These are phyloP conservation scores for Passiflora organensis DNA, from an alignment of 345 rosid genomes.

Conservation along the genomic window DNA sequence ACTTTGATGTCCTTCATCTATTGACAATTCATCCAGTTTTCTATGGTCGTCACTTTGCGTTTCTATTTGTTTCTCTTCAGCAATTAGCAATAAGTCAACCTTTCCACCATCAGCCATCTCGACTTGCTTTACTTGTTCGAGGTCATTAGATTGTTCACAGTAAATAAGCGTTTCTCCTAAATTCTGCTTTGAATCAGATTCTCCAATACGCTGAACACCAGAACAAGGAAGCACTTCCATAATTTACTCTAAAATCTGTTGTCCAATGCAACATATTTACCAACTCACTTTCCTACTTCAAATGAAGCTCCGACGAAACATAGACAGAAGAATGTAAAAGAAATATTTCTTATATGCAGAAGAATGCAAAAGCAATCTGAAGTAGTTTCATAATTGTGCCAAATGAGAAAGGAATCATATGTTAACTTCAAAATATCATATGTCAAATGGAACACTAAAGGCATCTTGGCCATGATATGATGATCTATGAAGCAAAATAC, in stretches of 20 bases:
- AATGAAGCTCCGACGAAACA: constrained; percentile 12
- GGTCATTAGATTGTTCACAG: constrained; percentile 30
- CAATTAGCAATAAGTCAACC: constrained; percentile 30
- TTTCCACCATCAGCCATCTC: constrained; percentile 30
- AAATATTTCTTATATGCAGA: neutral
- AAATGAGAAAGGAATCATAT: neutral
- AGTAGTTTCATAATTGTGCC: neutral
- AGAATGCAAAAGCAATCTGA: neutral
- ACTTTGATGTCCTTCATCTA: constrained; percentile 34
- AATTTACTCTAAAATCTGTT: constrained; percentile 20
- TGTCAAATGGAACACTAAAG: neutral
- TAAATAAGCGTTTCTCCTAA: constrained; percentile 23
- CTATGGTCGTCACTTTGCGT: constrained; percentile 30
- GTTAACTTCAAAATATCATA: neutral
- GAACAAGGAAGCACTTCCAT: constrained; percentile 61
- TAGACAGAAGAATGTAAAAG: constrained; percentile 8
- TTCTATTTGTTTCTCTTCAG: constrained; percentile 30
- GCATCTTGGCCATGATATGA: neutral
- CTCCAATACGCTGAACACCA: constrained; percentile 43
- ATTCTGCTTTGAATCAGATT: constrained; percentile 39
- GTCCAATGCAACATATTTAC: constrained; percentile 8
- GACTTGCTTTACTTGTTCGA: constrained; percentile 33
- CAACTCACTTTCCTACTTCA: constrained; percentile 29
- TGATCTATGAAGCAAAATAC: neutral
- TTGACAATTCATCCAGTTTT: constrained; percentile 26